phyloP scores from a whole-genome alignment of 2,329 filamentous ascomycete genomes.

The Periconia sp. region DNA sequence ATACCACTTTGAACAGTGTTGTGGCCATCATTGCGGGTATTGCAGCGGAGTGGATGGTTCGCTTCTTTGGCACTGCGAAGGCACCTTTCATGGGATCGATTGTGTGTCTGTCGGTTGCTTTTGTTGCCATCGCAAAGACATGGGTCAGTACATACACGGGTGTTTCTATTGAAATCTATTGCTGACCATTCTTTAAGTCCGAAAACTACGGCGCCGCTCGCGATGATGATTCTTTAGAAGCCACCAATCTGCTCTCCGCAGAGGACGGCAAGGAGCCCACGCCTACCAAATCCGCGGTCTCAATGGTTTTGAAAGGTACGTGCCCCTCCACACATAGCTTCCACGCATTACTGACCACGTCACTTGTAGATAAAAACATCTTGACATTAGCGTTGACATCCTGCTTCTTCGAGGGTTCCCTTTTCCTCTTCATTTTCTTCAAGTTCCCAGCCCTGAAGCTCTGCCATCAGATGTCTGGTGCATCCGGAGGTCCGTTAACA shows the following conservation, averaged over 20 bases:
- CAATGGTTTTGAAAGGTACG: constrained; percentile 26
- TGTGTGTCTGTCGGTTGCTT: constrained; percentile 49
- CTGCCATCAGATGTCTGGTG: constrained; percentile 29
- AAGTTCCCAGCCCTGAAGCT: constrained; percentile 59
- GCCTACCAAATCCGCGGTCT: constrained; percentile 23
- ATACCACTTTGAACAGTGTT: constrained; percentile 47
- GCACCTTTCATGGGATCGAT: constrained; percentile 55
- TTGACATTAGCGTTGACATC: constrained; percentile 55
- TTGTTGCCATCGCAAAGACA: constrained; percentile 49
- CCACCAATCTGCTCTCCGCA: constrained; percentile 26
- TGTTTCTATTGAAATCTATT: not conserved
- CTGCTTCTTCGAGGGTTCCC: constrained; percentile 62
- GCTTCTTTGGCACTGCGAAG: constrained; percentile 50
- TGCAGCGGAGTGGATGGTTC: constrained; percentile 55
- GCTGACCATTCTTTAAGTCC: constrained; percentile 37
- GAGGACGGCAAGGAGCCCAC: constrained; percentile 24
- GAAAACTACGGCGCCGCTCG: constrained; percentile 53
- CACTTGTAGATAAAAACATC: constrained; percentile 48
- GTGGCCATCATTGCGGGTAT: constrained; percentile 59
- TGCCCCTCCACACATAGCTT: not conserved
- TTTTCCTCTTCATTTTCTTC: constrained; percentile 66
- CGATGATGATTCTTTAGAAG: constrained; percentile 18
- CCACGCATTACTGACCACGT: constrained; percentile 6
- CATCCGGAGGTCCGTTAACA: constrained; percentile 25
- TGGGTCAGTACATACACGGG: constrained; percentile 55